These are phyloP conservation scores for Leccinum subtestaceum DNA, from an alignment of 768 basidiomycete species.

Conservation along the genomic window DNA sequence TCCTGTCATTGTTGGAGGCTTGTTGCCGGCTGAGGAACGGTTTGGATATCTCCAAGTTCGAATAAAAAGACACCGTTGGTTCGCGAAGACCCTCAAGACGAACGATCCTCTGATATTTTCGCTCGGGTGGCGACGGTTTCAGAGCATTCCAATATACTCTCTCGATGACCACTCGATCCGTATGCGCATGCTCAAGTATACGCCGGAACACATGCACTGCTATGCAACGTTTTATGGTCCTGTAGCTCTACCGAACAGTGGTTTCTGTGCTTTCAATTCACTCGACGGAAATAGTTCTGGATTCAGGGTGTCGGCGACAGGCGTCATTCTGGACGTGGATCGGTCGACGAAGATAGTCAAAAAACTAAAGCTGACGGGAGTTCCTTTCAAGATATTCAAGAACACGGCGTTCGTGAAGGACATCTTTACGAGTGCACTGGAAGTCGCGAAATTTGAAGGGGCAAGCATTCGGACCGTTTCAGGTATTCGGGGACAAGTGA, in stretches of 20 bases:
- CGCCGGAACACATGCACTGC: constrained; percentile 99
- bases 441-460: constrained; percentile 98
- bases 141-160: constrained; percentile 91
- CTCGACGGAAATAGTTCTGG: constrained; percentile 61
- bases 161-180: constrained; percentile 97
- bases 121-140: constrained; percentile 97
- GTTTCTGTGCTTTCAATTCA: constrained; percentile 96
- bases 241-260: constrained; percentile 86
- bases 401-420: constrained; percentile 98
- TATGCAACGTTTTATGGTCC: constrained; percentile 98
- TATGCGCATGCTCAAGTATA: constrained; percentile 99
- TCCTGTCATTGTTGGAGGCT: constrained; percentile 90
- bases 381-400: constrained; percentile 97
- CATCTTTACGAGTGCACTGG: constrained; percentile 92
- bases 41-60: constrained; percentile 94
- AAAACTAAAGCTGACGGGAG: constrained; percentile 94
- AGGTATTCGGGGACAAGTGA: constrained; percentile 94
- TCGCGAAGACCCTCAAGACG: constrained; percentile 84
- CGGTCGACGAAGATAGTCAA: constrained; percentile 94
- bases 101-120: constrained; percentile 97
- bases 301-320: constrained; percentile 90
- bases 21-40: constrained; percentile 84
- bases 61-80: constrained; percentile 97
- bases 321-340: constrained; percentile 92
- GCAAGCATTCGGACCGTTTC: constrained; percentile 95